Evolutionary conservation across 495 filamentous ascomycete species (phyloP), one percentile per base, ranked within the genome.

Genomic region (Neurospora sp.): DNA sequence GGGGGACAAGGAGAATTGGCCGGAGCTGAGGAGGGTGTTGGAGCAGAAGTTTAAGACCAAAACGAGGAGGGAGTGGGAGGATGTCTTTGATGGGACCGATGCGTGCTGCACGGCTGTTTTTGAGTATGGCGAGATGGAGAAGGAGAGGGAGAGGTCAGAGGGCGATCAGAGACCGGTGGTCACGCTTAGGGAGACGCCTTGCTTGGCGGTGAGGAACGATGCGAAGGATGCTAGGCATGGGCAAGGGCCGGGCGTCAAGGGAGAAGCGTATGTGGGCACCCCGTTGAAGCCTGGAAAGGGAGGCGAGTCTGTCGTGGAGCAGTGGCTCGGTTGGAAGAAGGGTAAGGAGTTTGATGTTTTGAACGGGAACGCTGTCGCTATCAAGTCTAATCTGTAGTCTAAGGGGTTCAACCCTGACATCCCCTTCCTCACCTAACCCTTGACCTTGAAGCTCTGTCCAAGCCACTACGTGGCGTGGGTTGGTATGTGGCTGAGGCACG

Each of bases 71-170:
- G 92, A 97, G 79, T 98, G 95, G 95, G 94, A 97, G 81, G 75
- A 70, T 7, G 80, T 96, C 4, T 98, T 97, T 79, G 91, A 96
- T 76, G 92, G 91, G 20, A 95, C 89, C 0, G 95, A 98, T 84
- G 94, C 95, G 10, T 98, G 95, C 80, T 93, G 92, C 71, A 94
- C 94, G 27, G 94, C 95, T 3, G 92, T 98, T 3, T 80, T 97
- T 69, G 89, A 88, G 59, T 91, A 92, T 76, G 74, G 48, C 0
- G 94, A 97, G 81, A 82, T 97, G 71, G 88, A 92, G 78, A 79
- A 81, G n/a, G 79, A 84, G 39, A 83, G 85, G 6, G 76, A 73
- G 59, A 78, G 81, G 69, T 27, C 31, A 6, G 86, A 87, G 74
- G 93, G 89, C 73, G 91, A 96, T 72, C 93, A 94, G 78, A 83